phyloP scores from a whole-genome alignment of 371 early-diverging fungal species.

The Rhizopus sp. region DNA sequence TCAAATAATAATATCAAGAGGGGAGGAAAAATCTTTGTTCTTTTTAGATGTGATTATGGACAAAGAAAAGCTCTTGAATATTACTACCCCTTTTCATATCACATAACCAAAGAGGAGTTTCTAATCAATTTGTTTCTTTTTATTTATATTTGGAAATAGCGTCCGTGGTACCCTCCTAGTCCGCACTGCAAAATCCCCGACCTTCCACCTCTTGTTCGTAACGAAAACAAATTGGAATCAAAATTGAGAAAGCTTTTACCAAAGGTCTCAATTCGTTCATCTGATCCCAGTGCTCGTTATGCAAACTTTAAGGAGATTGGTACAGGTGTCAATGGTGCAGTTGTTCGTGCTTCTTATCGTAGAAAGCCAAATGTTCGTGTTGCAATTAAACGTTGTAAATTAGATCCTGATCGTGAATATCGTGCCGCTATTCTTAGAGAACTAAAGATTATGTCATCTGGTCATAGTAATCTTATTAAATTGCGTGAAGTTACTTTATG shows the following conservation, averaged over 20 bases:
- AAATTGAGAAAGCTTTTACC: constrained; percentile 43
- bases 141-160: constrained; percentile 23
- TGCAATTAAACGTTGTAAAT: constrained; percentile 49
- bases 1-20: too few species aligned
- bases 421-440: constrained; percentile 50
- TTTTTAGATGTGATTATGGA: background rate
- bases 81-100: too few species aligned
- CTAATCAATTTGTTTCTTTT: constrained; percentile 11
- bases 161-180: constrained; percentile 42
- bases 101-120: constrained; percentile 1
- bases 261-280: constrained; percentile 30
- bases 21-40: constrained; percentile 6
- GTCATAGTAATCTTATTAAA: constrained; percentile 41
- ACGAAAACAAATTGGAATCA: constrained; percentile 40
- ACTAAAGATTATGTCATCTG: constrained; percentile 46
- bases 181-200: constrained; percentile 31
- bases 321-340: constrained; percentile 56
- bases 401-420: constrained; percentile 47
- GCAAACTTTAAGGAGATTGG: constrained; percentile 52
- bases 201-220: constrained; percentile 28
- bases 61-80: too few species aligned
- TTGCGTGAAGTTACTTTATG: constrained; percentile 43
- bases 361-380: constrained; percentile 34
- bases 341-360: constrained; percentile 40
- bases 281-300: constrained; percentile 43